Evolutionary conservation across 2,329 filamentous ascomycete genomes (phyloP), one percentile per base, ranked within the genome.

Genomic region (Calcarisporium arbuscula): DNA sequence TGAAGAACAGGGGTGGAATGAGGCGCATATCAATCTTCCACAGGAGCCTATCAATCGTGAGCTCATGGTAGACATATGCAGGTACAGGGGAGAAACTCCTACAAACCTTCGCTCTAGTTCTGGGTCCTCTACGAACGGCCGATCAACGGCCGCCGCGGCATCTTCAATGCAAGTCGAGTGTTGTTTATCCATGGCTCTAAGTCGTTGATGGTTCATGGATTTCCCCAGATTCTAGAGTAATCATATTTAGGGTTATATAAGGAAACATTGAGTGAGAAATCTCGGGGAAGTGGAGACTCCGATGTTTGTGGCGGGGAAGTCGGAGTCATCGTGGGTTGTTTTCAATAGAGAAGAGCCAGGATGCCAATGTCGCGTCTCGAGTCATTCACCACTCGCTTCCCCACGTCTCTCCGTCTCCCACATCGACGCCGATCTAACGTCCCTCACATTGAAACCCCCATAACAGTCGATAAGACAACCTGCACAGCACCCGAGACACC

Each of bases 1-100:
- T 31, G 3, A 36, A 11, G 12, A 36, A 36, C 34, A 36, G 18
- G 4, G 34, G 34, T 25, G 27, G 27, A 25, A 36, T 22, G 8
- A 36, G 27, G 9, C 34, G 28, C 34, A 30, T 26, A 22, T 36
- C 28, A 36, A 36, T 19, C 19, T 36, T 36, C 1, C 28, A 28
- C 8, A 36, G 27, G 17, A 36, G 15, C 28, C 34, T 36, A 31
- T n/a, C 7, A 10, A 16, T 16, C 18, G 11, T 36, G 5, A 29
- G 25, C 7, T 20, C 12, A 30, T 18, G 9, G 22, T 9, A 9
- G n/a, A 9, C 8, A 25, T n/a, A 25, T n/a, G n/a, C 22, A 25
- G 9, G 22, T 8, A 8, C n/a, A 9, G 8, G 9, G 9, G 9
- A 25, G 9, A 8, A 8, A 25, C n/a, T 25, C 9, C 22, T 25